Evolutionary conservation across 2,329 filamentous ascomycete genomes (phyloP).

Genomic region (Zalaria obscura): DNA sequence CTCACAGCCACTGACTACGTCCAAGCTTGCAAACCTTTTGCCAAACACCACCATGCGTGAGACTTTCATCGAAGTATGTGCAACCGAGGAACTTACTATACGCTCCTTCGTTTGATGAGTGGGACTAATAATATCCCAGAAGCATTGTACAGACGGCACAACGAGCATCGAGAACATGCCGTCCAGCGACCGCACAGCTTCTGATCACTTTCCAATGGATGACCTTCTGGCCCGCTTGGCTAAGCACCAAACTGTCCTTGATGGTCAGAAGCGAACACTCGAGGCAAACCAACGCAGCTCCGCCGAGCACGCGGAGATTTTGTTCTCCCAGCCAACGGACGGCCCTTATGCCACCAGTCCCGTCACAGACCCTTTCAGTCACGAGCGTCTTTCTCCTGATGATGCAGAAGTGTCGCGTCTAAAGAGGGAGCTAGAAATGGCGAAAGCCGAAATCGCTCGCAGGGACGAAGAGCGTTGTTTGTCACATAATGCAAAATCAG

Average conservation of each 20-base stretch:
- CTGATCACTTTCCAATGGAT: constrained; percentile 41
- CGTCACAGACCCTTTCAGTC: constrained; percentile 9
- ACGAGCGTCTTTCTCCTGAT: constrained; percentile 17
- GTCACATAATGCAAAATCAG: constrained; percentile 28
- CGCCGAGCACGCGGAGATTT: constrained; percentile 13
- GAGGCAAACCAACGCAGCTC: constrained; percentile 19
- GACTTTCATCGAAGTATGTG: constrained; percentile 1
- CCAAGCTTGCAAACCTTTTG: constrained; percentile 19
- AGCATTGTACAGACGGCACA: too few relatives aligned
- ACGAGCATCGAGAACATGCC: neutral
- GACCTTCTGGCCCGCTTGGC: constrained; percentile 58
- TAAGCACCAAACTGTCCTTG: constrained; percentile 52
- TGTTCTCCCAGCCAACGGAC: constrained; percentile 8
- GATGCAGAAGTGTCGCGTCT: constrained; percentile 51
- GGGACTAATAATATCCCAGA: too few relatives aligned
- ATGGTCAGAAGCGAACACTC: constrained; percentile 43
- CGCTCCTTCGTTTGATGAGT: too few relatives aligned
- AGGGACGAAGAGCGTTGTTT: constrained; percentile 59
- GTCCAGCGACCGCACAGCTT: neutral
- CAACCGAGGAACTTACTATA: too few relatives aligned
- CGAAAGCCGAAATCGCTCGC: constrained; percentile 54
- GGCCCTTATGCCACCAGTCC: constrained; percentile 16
- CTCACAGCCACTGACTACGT: constrained; percentile 20
- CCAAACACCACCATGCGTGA: neutral
- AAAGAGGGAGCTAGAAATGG: constrained; percentile 56